These are phyloP conservation scores for Monilinia laxa DNA, from an alignment of 2,329 filamentous ascomycete species.

Conservation along the genomic window DNA sequence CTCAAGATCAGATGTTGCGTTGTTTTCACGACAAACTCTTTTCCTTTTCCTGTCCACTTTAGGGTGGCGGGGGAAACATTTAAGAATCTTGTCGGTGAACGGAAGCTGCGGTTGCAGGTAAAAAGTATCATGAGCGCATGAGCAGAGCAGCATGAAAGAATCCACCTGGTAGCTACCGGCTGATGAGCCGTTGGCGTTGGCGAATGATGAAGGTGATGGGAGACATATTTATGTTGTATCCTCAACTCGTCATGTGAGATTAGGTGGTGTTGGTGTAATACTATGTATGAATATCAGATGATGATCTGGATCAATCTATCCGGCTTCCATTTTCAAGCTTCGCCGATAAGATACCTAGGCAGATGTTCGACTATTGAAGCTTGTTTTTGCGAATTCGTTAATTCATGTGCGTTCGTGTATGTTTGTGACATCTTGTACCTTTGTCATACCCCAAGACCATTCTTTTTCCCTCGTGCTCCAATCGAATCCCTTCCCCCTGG, in stretches of 20 bases:
- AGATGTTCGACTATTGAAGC: not conserved
- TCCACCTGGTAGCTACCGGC: conserved; percentile 3
- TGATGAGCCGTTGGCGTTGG: conserved; percentile 5
- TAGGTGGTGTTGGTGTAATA: conserved; percentile 7
- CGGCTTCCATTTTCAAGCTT: not conserved
- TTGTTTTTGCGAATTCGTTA: not conserved
- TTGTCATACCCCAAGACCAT: conserved; percentile 1
- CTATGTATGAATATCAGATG: conserved; percentile 16
- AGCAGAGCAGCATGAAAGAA: not conserved
- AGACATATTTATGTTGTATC: conserved; percentile 4
- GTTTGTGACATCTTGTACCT: not conserved
- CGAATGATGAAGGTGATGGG: conserved; percentile 13
- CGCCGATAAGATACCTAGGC: conserved; percentile 2
- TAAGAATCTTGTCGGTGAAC: conserved; percentile 20
- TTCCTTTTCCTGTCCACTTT: conserved; percentile 15
- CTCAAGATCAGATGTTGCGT: conserved; percentile 12
- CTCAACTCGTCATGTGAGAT: conserved; percentile 1
- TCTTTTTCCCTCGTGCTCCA: not conserved
- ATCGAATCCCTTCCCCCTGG: not conserved
- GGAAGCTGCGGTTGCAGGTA: conserved; percentile 14
- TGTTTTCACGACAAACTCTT: conserved; percentile 20
- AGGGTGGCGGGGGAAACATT: conserved; percentile 9
- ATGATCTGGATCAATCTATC: conserved; percentile 16
- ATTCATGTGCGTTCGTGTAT: conserved; percentile 12
- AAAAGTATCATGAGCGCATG: conserved; percentile 16